Evolutionary conservation across 2,329 filamentous ascomycete species (phyloP), one percentile per base, ranked within the genome.

Genomic region (Phymatotrichopsis omnivora): DNA sequence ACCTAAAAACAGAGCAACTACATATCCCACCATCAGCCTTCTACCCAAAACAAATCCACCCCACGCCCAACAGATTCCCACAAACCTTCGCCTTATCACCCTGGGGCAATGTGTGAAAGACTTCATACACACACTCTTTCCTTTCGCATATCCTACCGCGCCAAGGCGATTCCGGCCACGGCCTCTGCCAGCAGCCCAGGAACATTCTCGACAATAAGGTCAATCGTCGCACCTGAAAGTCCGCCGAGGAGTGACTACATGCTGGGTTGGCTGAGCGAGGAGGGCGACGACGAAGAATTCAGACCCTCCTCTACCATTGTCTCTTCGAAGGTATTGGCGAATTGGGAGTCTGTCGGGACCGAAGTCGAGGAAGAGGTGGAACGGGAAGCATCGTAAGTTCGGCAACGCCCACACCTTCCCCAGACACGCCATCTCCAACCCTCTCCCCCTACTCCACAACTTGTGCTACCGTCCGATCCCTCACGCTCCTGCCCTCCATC

Each of bases 61-160:
- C 25, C 20, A 33, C 42, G 39, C 44, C 45, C 41, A 42, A 33
- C 39, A 28, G 33, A 30, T 14, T 17, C 11, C 27, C n/a, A n/a
- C 36, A 28, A 22, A 98, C 65, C 63, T 78, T 78, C 43, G 85
- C 78, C 60, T 85, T 82, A 60, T 94, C 87, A 39, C 72, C 72
- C 64, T 85, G 82, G 39, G 86, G 86, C 60, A 98, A 68, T 58
- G 94, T 83, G 70, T 85, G 60, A 23, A 89, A 96, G 12, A 95
- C 91, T 22, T 78, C 72, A 64, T 93, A 96, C 5, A 98, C n/a
- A n/a, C 91, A 61, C 85, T 93, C 78, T 95, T 96, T 17, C 87
- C 87, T 65, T 79, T 86, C 24, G 82, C 78, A 66, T 98, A 91
- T 45, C 91, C 72, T 16, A 98, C 76, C 5, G 85, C 84, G 1